Percentiles rank a stretch among this genome's conserved stretches.
Conservation (phyloP, 176 grass and related monocot species). For the Paspalum vaginatum region DNA sequence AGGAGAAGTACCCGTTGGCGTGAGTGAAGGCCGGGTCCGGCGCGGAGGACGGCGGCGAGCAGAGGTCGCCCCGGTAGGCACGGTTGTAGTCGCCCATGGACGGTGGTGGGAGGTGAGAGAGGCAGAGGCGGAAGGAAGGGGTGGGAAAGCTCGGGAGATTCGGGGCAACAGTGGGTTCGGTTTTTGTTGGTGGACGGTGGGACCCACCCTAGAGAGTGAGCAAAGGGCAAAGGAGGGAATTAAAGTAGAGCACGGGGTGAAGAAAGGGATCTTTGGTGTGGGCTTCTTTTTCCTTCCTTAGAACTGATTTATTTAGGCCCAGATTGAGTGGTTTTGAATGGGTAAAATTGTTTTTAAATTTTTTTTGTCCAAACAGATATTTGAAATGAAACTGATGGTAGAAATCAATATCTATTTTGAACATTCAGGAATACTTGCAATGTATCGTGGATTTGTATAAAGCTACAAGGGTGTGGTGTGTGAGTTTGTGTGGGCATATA, state of each 20-base stretch:
- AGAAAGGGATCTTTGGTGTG: constrained; percentile 33
- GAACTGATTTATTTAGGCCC: not conserved
- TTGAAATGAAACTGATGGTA: too few species aligned
- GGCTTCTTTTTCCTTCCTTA: not conserved
- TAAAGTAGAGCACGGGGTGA: not conserved
- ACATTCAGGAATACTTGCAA: too few species aligned
- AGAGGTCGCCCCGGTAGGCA: constrained; percentile 53
- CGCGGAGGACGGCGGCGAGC: constrained; percentile 43
- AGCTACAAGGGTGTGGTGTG: too few species aligned
- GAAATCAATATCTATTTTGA: too few species aligned
- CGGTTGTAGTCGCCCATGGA: constrained; percentile 76
- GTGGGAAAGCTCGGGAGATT: constrained; percentile 25
- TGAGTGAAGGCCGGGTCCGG: constrained; percentile 49
- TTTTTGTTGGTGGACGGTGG: constrained; percentile 26
- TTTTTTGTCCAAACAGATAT: too few species aligned
- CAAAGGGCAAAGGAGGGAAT: not conserved
- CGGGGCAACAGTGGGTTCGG: constrained; percentile 9
- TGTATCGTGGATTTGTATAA: too few species aligned
- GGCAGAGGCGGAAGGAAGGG: not conserved
- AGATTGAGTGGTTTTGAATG: not conserved
- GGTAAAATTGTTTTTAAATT: too few species aligned
- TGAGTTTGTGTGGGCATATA: too few species aligned
- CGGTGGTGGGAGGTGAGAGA: constrained; percentile 8
- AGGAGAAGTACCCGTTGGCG: constrained; percentile 42
- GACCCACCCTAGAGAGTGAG: not conserved